Percentiles rank a stretch among this genome's conserved stretches.
Conservation (phyloP, 805 yeast species). For the Starmerella stigmatis region DNA sequence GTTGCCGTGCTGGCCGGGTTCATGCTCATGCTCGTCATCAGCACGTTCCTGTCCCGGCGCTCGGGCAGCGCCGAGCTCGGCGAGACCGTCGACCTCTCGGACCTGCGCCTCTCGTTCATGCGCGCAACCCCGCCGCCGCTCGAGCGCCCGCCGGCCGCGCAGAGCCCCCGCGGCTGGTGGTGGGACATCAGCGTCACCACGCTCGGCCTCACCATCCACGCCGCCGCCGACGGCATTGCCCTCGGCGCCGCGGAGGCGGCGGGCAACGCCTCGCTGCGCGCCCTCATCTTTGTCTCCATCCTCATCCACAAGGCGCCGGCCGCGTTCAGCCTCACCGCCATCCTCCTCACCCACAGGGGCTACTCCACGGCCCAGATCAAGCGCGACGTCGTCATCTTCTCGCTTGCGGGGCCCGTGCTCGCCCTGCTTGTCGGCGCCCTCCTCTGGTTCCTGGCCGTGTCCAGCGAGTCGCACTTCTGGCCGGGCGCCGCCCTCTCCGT, state of each 20-base stretch:
- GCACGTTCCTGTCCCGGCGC: slow-evolving; percentile 30
- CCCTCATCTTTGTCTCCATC: slow-evolving; percentile 48
- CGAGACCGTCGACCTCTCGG: slow-evolving; percentile 26
- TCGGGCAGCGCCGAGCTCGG: neutral
- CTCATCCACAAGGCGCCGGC: slow-evolving; percentile 68
- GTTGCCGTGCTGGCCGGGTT: slow-evolving; percentile 44
- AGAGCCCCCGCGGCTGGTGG: slow-evolving; percentile 11
- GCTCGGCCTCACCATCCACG: slow-evolving; percentile 54
- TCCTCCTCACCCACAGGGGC: slow-evolving; percentile 33
- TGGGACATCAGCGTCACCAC: slow-evolving; percentile 38
- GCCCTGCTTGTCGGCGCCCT: slow-evolving; percentile 43
- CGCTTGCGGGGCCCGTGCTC: slow-evolving; percentile 51
- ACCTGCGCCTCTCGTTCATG: slow-evolving; percentile 19
- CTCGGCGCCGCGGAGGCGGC: slow-evolving; percentile 48
- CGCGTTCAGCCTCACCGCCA: slow-evolving; percentile 52
- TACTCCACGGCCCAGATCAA: slow-evolving; percentile 15
- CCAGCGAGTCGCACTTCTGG: slow-evolving; percentile 26
- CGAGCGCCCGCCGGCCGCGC: neutral
- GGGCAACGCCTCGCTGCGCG: slow-evolving; percentile 31
- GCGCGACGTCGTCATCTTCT: slow-evolving; percentile 43
- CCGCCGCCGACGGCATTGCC: slow-evolving; percentile 63
- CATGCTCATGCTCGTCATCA: slow-evolving; percentile 42
- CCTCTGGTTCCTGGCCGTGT: slow-evolving; percentile 22
- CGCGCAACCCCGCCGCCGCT: neutral
- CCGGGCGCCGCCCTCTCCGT: slow-evolving; percentile 46